A percentile compares a stretch with the other conserved stretches of the same genome.
Conservation (phyloP, 306 rosid species). For the Quercus dentata region DNA sequence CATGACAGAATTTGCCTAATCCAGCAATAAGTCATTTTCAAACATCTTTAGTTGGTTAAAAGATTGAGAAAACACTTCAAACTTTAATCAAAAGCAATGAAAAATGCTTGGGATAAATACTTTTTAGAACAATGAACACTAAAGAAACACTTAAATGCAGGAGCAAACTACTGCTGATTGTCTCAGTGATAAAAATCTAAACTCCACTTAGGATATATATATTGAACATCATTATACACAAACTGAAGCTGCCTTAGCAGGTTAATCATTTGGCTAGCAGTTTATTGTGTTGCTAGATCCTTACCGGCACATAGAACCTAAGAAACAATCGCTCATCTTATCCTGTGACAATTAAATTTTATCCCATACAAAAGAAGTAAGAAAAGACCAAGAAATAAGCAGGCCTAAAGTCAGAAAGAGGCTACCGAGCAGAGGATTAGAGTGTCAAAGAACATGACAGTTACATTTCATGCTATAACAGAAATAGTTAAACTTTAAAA, state of each 20-base stretch:
- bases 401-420: too few relatives aligned
- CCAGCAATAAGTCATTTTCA: too few relatives aligned
- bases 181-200: background rate
- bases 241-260: slow-evolving; percentile 79
- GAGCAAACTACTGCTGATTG: background rate
- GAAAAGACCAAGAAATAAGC: background rate
- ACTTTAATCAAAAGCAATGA: background rate
- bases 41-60: background rate
- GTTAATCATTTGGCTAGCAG: slow-evolving; percentile 73
- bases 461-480: background rate
- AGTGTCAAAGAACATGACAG: background rate
- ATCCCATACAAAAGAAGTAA: background rate
- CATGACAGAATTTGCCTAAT: too few relatives aligned
- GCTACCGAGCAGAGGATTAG: too few relatives aligned
- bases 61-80: background rate
- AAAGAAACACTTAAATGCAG: background rate
- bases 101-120: background rate
- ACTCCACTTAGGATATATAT: background rate
- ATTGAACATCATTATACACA: too few relatives aligned
- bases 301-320: slow-evolving; percentile 88
- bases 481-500: too few relatives aligned
- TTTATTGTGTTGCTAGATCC: slow-evolving; percentile 90
- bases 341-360: too few relatives aligned
- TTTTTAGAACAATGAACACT: background rate
- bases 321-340: slow-evolving; percentile 10